Evolutionary conservation across 2,329 filamentous ascomycete genomes (phyloP).

Genomic region (Balansia obtecta): DNA sequence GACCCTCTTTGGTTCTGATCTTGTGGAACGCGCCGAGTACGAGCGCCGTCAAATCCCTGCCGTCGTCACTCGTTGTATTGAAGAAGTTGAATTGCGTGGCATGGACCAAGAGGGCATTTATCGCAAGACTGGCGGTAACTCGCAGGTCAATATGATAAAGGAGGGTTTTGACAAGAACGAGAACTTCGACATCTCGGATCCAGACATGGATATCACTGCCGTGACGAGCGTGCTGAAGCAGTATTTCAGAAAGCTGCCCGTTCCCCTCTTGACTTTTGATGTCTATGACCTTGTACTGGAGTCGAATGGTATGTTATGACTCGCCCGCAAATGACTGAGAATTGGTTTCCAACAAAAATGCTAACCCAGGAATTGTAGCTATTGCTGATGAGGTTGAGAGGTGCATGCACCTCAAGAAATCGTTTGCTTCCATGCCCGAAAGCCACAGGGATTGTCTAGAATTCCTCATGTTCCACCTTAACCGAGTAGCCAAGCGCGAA

Average conservation of each 20-base stretch:
- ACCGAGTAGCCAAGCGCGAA: slow-evolving; percentile 71
- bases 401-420: slow-evolving; percentile 56
- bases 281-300: slow-evolving; percentile 85
- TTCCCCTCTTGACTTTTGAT: slow-evolving; percentile 80
- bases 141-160: slow-evolving; percentile 80
- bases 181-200: slow-evolving; percentile 87
- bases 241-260: slow-evolving; percentile 89
- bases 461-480: slow-evolving; percentile 88
- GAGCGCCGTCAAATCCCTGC: slow-evolving; percentile 83
- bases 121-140: slow-evolving; percentile 88
- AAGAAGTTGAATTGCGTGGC: slow-evolving; percentile 88
- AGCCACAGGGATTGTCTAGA: slow-evolving; percentile 83
- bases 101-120: slow-evolving; percentile 98
- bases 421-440: slow-evolving; percentile 66
- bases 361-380: slow-evolving; percentile 26
- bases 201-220: slow-evolving; percentile 86
- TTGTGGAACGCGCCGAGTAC: slow-evolving; percentile 72
- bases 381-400: slow-evolving; percentile 55
- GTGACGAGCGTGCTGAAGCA: slow-evolving; percentile 94
- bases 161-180: slow-evolving; percentile 80
- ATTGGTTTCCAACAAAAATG: not conserved
- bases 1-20: slow-evolving; percentile 76
- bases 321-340: slow-evolving; percentile 6
- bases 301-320: slow-evolving; percentile 56
- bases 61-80: slow-evolving; percentile 86